Evolutionary conservation across 805 yeast genomes (phyloP).

Genomic region (Metschnikowia kunwiensis): DNA sequence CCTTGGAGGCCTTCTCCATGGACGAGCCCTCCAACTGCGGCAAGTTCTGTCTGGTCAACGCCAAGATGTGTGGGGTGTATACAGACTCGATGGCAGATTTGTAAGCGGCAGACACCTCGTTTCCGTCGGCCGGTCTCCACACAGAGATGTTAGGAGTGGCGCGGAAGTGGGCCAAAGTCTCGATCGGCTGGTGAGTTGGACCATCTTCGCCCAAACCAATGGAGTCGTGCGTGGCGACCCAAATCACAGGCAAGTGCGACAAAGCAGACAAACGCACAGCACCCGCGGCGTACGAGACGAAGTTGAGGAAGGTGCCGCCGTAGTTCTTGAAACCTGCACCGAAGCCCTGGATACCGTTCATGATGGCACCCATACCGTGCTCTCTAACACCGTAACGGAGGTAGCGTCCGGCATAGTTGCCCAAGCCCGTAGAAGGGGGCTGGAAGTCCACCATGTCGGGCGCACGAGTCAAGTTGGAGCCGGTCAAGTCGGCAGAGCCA

Average conservation of each 20-base stretch:
- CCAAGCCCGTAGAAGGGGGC: conserved; percentile 74
- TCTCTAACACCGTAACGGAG: conserved; percentile 98
- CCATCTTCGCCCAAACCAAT: conserved; percentile 93
- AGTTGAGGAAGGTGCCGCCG: conserved; percentile 98
- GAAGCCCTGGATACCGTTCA: conserved; percentile 94
- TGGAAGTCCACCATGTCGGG: conserved; percentile 86
- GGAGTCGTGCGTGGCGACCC: conserved; percentile 90
- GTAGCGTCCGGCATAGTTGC: conserved; percentile 89
- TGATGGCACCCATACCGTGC: conserved; percentile 98
- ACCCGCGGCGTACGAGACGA: conserved; percentile 79
- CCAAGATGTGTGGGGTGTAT: conserved; percentile 69
- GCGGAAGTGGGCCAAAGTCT: conserved; percentile 82
- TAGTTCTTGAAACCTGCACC: conserved; percentile 83
- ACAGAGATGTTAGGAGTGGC: conserved; percentile 78
- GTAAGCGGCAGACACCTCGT: conserved; percentile 84
- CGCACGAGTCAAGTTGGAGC: conserved; percentile 93
- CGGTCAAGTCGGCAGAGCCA: conserved; percentile 98
- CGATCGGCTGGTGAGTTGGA: conserved; percentile 92
- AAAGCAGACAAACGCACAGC: conserved; percentile 82
- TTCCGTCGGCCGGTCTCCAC: conserved; percentile 94
- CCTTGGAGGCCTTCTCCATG: conserved; percentile 87
- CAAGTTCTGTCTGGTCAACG: conserved; percentile 80
- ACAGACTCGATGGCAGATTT: conserved; percentile 57
- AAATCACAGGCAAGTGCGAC: conserved; percentile 76
- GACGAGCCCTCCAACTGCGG: conserved; percentile 93